A percentile compares a stretch with the other conserved stretches of the same genome.
These are phyloP conservation scores for Neonectria magnoliae DNA, from an alignment of 2,329 filamentous ascomycete genomes.

Conservation along the genomic window DNA sequence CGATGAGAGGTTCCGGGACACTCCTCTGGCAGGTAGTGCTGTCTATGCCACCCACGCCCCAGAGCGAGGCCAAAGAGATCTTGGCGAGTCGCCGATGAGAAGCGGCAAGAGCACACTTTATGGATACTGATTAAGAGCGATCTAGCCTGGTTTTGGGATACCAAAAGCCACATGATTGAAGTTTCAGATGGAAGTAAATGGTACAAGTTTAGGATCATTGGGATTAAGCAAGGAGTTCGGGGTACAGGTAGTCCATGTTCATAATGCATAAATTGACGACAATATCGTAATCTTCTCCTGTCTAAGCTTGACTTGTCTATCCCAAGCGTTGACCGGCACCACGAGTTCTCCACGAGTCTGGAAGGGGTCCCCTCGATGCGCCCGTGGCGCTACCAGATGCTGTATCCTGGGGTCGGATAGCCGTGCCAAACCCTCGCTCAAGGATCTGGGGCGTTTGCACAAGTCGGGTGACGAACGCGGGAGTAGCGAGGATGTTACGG, in stretches of 20 bases:
- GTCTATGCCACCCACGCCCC: slow-evolving; percentile 7
- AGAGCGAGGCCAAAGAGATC: neutral
- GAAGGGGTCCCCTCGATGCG: slow-evolving; percentile 60
- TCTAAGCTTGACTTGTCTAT: neutral
- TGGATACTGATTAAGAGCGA: slow-evolving; percentile 35
- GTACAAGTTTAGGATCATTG: slow-evolving; percentile 1
- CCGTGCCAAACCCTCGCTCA: slow-evolving; percentile 61
- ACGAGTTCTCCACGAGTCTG: slow-evolving; percentile 71
- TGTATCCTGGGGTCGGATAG: slow-evolving; percentile 54
- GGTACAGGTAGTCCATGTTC: neutral
- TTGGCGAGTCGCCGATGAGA: slow-evolving; percentile 45
- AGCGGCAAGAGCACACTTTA: slow-evolving; percentile 51
- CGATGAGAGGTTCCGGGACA: slow-evolving; percentile 42
- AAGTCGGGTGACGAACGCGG: slow-evolving; percentile 73
- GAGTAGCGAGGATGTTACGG: slow-evolving; percentile 78
- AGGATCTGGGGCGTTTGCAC: slow-evolving; percentile 58
- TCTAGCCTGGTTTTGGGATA: neutral
- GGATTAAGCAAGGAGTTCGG: slow-evolving; percentile 17
- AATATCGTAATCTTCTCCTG: neutral
- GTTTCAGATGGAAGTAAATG: slow-evolving; percentile 1
- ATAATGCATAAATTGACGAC: neutral
- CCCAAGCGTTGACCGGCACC: slow-evolving; percentile 72
- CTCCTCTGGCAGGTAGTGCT: slow-evolving; percentile 26
- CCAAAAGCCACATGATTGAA: slow-evolving; percentile 9
- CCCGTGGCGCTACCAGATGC: slow-evolving; percentile 55